Evolutionary conservation across 495 filamentous ascomycete genomes (phyloP).

Genomic region (Penicillium coprophilum): DNA sequence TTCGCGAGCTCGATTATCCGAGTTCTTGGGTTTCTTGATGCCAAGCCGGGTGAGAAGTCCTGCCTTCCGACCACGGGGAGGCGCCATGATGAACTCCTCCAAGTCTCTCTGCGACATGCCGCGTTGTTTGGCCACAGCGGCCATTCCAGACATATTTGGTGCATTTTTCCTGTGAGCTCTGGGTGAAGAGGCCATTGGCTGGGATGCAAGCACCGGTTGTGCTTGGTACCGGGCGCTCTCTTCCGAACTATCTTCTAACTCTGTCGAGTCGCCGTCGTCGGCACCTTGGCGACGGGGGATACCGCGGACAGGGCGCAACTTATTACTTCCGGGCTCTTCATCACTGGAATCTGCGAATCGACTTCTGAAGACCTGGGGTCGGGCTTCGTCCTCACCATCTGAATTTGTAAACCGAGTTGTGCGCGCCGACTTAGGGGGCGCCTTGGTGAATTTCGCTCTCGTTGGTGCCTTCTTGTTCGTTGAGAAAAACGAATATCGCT

Average conservation of each 20-base stretch:
- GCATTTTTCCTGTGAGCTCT: slow-evolving; percentile 16
- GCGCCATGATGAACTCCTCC: slow-evolving; percentile 40
- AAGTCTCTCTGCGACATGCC: slow-evolving; percentile 44
- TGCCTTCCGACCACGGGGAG: slow-evolving; percentile 36
- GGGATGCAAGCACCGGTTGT: slow-evolving; percentile 13
- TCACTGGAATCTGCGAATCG: slow-evolving; percentile 84
- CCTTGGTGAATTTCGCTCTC: slow-evolving; percentile 36
- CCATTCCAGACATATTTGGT: slow-evolving; percentile 36
- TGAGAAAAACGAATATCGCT: slow-evolving; percentile 46
- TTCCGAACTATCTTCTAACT: slow-evolving; percentile 64
- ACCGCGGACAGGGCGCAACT: slow-evolving; percentile 60
- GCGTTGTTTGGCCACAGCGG: slow-evolving; percentile 42
- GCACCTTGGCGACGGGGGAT: slow-evolving; percentile 56
- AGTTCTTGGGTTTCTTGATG: slow-evolving; percentile 38
- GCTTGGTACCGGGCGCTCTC: slow-evolving; percentile 32
- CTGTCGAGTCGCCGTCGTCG: slow-evolving; percentile 64
- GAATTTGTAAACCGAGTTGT: slow-evolving; percentile 62
- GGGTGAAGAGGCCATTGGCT: slow-evolving; percentile 12
- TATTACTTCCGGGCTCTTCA: slow-evolving; percentile 47
- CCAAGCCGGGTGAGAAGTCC: slow-evolving; percentile 45
- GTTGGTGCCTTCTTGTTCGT: slow-evolving; percentile 45
- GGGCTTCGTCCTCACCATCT: slow-evolving; percentile 58
- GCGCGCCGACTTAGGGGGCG: slow-evolving; percentile 15
- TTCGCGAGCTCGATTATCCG: slow-evolving; percentile 35
- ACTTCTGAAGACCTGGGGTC: slow-evolving; percentile 54